Percentiles rank a stretch among this genome's conserved stretches.
These are phyloP conservation scores for Cladobotryum protrusum DNA, from an alignment of 2,329 filamentous ascomycete species.

Conservation along the genomic window DNA sequence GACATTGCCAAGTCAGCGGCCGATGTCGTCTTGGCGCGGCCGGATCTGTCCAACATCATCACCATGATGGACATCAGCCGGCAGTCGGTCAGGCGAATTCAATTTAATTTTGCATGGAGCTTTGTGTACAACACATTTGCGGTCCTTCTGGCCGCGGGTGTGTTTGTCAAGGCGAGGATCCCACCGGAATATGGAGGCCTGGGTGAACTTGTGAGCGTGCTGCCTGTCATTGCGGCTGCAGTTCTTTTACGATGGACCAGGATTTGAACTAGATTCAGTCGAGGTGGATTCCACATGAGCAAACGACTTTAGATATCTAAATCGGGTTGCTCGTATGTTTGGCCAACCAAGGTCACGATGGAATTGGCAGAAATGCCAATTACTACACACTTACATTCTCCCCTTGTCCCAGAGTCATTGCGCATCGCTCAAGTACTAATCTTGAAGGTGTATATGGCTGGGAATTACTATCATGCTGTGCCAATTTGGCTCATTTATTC, in stretches of 20 bases:
- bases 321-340: no score
- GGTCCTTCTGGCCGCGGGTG: conserved; percentile 59
- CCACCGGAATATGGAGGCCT: conserved; percentile 60
- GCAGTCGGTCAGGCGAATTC: conserved; percentile 42
- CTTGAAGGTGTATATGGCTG: no score
- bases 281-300: background rate
- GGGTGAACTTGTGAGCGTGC: conserved; percentile 67
- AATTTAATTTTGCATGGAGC: conserved; percentile 66
- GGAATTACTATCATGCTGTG: no score
- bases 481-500: no score
- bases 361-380: no score
- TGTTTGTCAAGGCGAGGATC: conserved; percentile 48
- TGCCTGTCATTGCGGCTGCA: conserved; percentile 60
- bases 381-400: no score
- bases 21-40: conserved; percentile 61
- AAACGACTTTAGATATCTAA: no score
- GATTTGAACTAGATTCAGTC: conserved; percentile 15
- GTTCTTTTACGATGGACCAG: conserved; percentile 39
- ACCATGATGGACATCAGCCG: conserved; percentile 49
- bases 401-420: no score
- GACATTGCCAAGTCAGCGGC: conserved; percentile 63
- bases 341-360: no score
- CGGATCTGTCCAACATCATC: conserved; percentile 49
- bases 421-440: no score
- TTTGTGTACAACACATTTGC: conserved; percentile 65